These are phyloP conservation scores for Asterophora lycoperdoides DNA, from an alignment of 768 basidiomycete species.

Conservation along the genomic window DNA sequence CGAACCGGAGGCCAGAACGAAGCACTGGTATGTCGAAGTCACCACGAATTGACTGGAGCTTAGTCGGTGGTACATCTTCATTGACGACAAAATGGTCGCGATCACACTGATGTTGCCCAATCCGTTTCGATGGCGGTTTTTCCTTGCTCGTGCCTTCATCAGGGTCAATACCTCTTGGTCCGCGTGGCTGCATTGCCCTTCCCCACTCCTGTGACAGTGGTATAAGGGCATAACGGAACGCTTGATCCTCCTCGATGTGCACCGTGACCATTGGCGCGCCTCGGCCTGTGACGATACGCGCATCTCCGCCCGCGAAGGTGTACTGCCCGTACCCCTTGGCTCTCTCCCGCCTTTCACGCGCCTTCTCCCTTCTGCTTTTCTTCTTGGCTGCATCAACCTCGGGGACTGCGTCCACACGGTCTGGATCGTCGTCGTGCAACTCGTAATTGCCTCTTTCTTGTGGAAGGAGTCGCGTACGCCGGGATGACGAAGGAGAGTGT, in stretches of 20 bases:
- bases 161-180: too few species aligned
- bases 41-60: conserved; percentile 23
- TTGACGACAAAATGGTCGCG: not conserved
- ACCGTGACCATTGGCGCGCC: conserved; percentile 33
- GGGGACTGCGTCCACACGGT: conserved; percentile 11
- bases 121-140: not conserved
- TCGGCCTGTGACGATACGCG: conserved; percentile 36
- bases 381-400: conserved; percentile 16
- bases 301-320: conserved; percentile 35
- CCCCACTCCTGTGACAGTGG: conserved; percentile 23
- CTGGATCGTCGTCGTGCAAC: conserved; percentile 6
- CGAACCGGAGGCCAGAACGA: conserved; percentile 50
- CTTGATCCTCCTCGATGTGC: conserved; percentile 43
- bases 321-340: conserved; percentile 29
- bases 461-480: not conserved
- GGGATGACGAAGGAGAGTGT: not conserved
- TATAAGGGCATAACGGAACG: conserved; percentile 37
- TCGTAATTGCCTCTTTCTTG: too few species aligned
- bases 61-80: not conserved
- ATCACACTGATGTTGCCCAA: not conserved
- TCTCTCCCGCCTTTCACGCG: conserved; percentile 25
- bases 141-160: conserved; percentile 1
- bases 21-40: conserved; percentile 54
- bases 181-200: conserved; percentile 13
- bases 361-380: conserved; percentile 25